Evolutionary conservation across 192 early-diverging fungal species (phyloP).

Genomic region (Coemansia sp.): DNA sequence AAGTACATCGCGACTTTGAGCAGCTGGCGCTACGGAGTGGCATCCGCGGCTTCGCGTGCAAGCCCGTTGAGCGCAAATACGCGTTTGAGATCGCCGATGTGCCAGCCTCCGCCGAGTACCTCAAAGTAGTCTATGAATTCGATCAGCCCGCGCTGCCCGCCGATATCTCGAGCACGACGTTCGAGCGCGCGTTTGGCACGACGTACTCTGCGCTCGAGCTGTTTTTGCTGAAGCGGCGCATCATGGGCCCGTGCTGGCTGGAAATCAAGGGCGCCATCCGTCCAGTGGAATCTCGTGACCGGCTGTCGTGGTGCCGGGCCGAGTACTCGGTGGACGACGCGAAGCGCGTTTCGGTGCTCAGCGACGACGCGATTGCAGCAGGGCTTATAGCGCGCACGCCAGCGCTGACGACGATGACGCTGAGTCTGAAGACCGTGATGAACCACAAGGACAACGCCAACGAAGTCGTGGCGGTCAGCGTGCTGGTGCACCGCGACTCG

Average conservation of each 20-base stretch:
- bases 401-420: slow-evolving; percentile 83
- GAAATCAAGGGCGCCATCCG: slow-evolving; percentile 63
- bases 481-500: slow-evolving; percentile 74
- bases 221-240: slow-evolving; percentile 88
- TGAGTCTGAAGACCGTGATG: slow-evolving; percentile 83
- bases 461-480: slow-evolving; percentile 84
- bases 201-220: slow-evolving; percentile 88
- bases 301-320: slow-evolving; percentile 87
- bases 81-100: slow-evolving; percentile 88
- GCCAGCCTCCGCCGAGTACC: slow-evolving; percentile 79
- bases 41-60: slow-evolving; percentile 64
- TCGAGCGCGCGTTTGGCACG: slow-evolving; percentile 87
- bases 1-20: slow-evolving; percentile 82
- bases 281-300: slow-evolving; percentile 27
- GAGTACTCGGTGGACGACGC: slow-evolving; percentile 74
- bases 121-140: slow-evolving; percentile 85
- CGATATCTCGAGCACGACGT: slow-evolving; percentile 67
- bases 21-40: slow-evolving; percentile 57
- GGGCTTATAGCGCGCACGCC: slow-evolving; percentile 60
- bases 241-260: slow-evolving; percentile 99
- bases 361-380: slow-evolving; percentile 59
- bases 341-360: slow-evolving; percentile 65
- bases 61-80: slow-evolving; percentile 78
- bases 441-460: slow-evolving; percentile 82
- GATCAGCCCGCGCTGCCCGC: slow-evolving; percentile 61